A percentile compares a stretch with the other conserved stretches of the same genome.
phyloP scores from a whole-genome alignment of 177 flowering plant species.

The Vitis hybrid region DNA sequence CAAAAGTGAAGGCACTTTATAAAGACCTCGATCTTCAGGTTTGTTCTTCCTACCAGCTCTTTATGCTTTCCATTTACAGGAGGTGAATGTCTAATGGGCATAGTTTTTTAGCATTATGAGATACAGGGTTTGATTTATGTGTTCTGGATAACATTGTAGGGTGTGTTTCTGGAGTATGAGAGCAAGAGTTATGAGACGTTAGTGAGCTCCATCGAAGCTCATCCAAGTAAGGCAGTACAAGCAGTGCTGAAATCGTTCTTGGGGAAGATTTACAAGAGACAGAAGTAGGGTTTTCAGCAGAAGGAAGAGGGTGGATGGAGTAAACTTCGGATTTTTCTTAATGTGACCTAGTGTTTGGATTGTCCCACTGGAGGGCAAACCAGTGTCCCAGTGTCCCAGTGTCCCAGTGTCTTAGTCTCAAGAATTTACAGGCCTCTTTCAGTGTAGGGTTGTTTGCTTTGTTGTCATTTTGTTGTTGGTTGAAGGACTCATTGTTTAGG shows the following conservation, averaged over 20 bases:
- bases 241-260: slow-evolving; percentile 84
- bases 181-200: slow-evolving; percentile 61
- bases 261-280: slow-evolving; percentile 92
- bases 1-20: slow-evolving; percentile 78
- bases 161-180: slow-evolving; percentile 67
- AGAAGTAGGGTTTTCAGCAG: slow-evolving; percentile 38
- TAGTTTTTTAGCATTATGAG: not conserved
- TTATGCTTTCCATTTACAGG: not conserved
- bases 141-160: slow-evolving; percentile 29
- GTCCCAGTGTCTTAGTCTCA: too few relatives aligned
- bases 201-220: slow-evolving; percentile 61
- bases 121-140: not conserved
- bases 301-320: not conserved
- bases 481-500: too few relatives aligned
- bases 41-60: slow-evolving; percentile 5
- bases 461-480: too few relatives aligned
- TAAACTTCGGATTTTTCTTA: too few relatives aligned
- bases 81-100: not conserved
- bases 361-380: too few relatives aligned
- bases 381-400: too few relatives aligned
- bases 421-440: too few relatives aligned
- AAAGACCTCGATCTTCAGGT: slow-evolving; percentile 78
- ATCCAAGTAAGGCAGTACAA: slow-evolving; percentile 74
- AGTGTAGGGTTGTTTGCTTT: too few relatives aligned
- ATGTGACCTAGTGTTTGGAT: too few relatives aligned